These are phyloP conservation scores for Trypanosoma avium DNA, from an alignment of 208 protist genomes.

Conservation along the genomic window DNA sequence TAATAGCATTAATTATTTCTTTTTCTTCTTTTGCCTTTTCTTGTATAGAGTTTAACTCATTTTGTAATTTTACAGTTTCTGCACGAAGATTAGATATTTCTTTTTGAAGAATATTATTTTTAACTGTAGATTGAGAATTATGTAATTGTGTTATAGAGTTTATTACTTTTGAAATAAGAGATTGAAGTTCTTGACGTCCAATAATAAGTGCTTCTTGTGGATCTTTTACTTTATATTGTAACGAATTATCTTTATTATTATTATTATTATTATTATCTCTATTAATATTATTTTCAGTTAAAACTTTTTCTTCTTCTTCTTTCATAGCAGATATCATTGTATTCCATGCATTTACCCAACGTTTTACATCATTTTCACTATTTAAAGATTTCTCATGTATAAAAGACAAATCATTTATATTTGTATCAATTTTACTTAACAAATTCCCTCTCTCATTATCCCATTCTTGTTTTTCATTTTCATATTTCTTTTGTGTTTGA, in stretches of 20 bases:
- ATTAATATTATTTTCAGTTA: slow-evolving; percentile 1
- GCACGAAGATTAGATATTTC: too few species aligned
- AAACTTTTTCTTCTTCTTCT: background rate
- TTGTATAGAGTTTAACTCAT: too few species aligned
- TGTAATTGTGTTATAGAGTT: background rate
- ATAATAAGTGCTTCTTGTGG: slow-evolving; percentile 10
- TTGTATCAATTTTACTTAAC: background rate
- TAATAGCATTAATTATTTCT: too few species aligned
- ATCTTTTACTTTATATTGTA: background rate
- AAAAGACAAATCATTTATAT: too few species aligned
- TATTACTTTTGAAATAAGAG: slow-evolving; percentile 1
- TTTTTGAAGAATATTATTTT: too few species aligned
- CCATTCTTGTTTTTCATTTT: slow-evolving; percentile 2
- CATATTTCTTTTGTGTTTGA: slow-evolving; percentile 1
- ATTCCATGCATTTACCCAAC: too few species aligned
- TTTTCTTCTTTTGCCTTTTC: too few species aligned
- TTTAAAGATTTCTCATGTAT: too few species aligned
- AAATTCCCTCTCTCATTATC: slow-evolving; percentile 5
- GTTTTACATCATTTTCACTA: too few species aligned
- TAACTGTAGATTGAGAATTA: too few species aligned
- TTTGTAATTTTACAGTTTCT: too few species aligned
- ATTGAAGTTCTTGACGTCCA: background rate
- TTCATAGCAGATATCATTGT: background rate
- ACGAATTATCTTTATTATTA: background rate
- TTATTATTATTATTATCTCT: background rate